These are phyloP conservation scores for Zoysia japonica DNA, from an alignment of 176 grass and related monocot species.

Conservation along the genomic window DNA sequence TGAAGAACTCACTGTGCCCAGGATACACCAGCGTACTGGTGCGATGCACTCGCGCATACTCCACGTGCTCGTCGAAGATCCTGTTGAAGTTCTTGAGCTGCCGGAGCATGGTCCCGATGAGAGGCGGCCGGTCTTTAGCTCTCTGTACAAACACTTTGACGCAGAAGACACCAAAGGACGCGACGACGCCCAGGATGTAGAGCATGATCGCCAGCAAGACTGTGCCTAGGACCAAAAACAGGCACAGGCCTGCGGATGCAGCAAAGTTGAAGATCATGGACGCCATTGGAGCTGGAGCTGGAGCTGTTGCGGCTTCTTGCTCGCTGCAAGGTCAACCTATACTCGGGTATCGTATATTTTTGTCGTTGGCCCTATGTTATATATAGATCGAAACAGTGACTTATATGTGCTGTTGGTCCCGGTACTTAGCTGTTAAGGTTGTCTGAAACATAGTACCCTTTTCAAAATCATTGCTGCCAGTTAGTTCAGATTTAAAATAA, in stretches of 20 bases:
- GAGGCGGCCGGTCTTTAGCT: constrained; percentile 37
- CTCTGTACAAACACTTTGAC: constrained; percentile 21
- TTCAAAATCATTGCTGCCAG: no score
- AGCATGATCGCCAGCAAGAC: constrained; percentile 29
- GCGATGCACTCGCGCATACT: constrained; percentile 23
- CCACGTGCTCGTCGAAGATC: constrained; percentile 49
- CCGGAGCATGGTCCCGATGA: constrained; percentile 39
- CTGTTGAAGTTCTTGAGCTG: constrained; percentile 44
- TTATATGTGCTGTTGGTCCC: no score
- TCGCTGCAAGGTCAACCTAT: background rate
- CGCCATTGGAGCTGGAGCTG: constrained; percentile 19
- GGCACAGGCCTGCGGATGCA: constrained; percentile 2
- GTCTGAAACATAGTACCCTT: no score
- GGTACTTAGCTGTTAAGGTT: no score
- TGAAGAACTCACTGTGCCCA: constrained; percentile 39
- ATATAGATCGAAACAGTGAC: background rate
- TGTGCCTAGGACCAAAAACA: constrained; percentile 21
- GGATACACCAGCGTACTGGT: constrained; percentile 45
- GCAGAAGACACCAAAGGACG: constrained; percentile 41
- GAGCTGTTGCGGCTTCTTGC: constrained; percentile 1
- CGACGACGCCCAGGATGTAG: constrained; percentile 35
- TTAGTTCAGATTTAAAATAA: no score
- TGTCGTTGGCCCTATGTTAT: background rate
- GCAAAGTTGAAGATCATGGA: constrained; percentile 23
- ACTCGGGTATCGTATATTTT: background rate